Evolutionary conservation across 2,329 filamentous ascomycete species (phyloP).

Genomic region (Endoconidiophora polonica): DNA sequence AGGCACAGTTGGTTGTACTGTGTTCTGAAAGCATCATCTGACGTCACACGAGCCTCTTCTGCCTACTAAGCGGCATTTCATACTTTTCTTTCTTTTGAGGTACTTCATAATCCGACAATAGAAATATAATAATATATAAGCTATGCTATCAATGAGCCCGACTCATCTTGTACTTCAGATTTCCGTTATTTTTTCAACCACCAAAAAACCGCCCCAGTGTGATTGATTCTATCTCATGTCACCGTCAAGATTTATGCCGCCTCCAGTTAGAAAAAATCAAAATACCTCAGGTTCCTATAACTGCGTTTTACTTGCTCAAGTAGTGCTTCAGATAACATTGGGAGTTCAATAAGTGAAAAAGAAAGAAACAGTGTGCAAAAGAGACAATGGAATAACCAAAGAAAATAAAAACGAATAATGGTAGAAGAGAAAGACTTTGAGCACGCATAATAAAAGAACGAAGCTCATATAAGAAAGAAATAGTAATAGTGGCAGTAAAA

Average conservation of each 20-base stretch:
- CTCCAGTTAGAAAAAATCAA: neutral
- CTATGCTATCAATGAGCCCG: too few species aligned
- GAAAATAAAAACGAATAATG: slow-evolving; percentile 7
- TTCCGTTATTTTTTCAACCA: too few species aligned
- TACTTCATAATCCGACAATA: too few species aligned
- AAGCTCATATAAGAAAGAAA: slow-evolving; percentile 3
- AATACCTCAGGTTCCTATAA: slow-evolving; percentile 9
- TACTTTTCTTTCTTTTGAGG: too few species aligned
- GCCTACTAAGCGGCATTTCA: too few species aligned
- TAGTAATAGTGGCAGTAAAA: slow-evolving; percentile 1
- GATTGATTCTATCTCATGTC: too few species aligned
- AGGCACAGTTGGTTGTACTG: too few species aligned
- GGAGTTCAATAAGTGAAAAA: neutral
- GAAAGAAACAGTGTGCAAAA: neutral
- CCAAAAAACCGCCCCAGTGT: too few species aligned
- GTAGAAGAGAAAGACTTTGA: slow-evolving; percentile 9
- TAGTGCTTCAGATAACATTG: neutral
- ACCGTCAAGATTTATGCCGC: neutral
- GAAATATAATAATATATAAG: too few species aligned
- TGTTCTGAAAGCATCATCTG: too few species aligned
- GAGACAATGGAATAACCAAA: slow-evolving; percentile 10
- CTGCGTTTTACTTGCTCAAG: neutral
- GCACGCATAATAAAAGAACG: neutral
- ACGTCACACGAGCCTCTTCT: too few species aligned
- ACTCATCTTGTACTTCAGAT: too few species aligned